Percentiles rank a stretch among this genome's conserved stretches.
phyloP scores from a whole-genome alignment of 179 eudicot genomes.

The Heliamphora pulchella region DNA sequence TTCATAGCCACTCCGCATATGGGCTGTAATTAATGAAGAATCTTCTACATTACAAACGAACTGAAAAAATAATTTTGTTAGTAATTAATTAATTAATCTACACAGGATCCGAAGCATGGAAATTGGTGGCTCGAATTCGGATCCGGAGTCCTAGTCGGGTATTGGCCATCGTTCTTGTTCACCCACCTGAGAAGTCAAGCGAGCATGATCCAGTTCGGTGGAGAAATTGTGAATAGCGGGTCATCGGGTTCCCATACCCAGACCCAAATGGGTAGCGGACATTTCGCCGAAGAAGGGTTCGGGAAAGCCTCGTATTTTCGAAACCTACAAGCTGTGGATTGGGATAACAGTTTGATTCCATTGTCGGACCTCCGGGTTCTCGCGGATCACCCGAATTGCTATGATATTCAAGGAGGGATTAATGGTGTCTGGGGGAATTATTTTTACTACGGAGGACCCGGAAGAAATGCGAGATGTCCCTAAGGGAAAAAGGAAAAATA shows the following conservation, averaged over 20 bases:
- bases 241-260: constrained; percentile 76
- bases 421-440: constrained; percentile 83
- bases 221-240: constrained; percentile 68
- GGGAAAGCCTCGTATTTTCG: constrained; percentile 85
- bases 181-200: constrained; percentile 69
- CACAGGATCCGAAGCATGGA: too few relatives aligned
- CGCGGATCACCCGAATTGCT: constrained; percentile 92
- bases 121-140: too few relatives aligned
- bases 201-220: constrained; percentile 92
- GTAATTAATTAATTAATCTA: too few relatives aligned
- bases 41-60: too few relatives aligned
- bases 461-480: constrained; percentile 68
- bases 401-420: constrained; percentile 68
- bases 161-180: too few relatives aligned
- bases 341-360: constrained; percentile 90
- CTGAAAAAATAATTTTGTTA: too few relatives aligned
- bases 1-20: too few relatives aligned
- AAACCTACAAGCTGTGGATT: constrained; percentile 78
- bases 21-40: too few relatives aligned
- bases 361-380: constrained; percentile 51
- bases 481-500: too few relatives aligned
- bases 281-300: constrained; percentile 79
- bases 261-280: constrained; percentile 97
- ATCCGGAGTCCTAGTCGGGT: too few relatives aligned
- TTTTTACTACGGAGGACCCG: constrained; percentile 95